phyloP scores from a whole-genome alignment of 1,284 basidiomycete species.

The Ganoderma multipileum region DNA sequence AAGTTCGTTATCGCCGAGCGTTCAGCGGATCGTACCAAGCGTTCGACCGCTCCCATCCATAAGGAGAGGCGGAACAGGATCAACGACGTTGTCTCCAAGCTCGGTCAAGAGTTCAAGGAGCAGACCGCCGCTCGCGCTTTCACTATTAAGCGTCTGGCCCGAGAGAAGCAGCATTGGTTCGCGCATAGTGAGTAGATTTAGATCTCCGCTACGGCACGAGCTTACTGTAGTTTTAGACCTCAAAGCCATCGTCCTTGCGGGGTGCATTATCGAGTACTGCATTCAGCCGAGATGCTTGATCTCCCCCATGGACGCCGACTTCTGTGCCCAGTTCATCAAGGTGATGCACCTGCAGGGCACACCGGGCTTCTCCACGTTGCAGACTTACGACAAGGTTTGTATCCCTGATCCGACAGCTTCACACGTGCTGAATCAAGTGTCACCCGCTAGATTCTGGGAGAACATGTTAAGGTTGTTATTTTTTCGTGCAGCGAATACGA shows the following conservation, averaged over 20 bases:
- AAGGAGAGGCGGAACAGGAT: conserved; percentile 68
- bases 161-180: conserved; percentile 93
- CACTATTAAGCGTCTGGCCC: conserved; percentile 77
- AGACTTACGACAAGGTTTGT: conserved; percentile 84
- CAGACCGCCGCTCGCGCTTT: conserved; percentile 75
- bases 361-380: conserved; percentile 85
- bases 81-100: conserved; percentile 57
- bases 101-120: conserved; percentile 77
- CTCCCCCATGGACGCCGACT: conserved; percentile 96
- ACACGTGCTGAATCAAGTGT: conserved; percentile 2
- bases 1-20: conserved; percentile 66
- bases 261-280: conserved; percentile 87
- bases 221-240: conserved; percentile 42
- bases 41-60: conserved; percentile 61
- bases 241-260: conserved; percentile 59
- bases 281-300: conserved; percentile 91
- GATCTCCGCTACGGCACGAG: background rate
- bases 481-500: conserved; percentile 97
- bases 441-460: conserved; percentile 72
- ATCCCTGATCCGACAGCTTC: background rate
- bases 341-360: conserved; percentile 88
- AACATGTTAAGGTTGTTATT: conserved; percentile 84
- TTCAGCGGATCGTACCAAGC: conserved; percentile 64
- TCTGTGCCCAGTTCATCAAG: conserved; percentile 91
- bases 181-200: conserved; percentile 58